phyloP scores from a whole-genome alignment of 179 eudicot genomes.

The Carnegiea gigantea region DNA sequence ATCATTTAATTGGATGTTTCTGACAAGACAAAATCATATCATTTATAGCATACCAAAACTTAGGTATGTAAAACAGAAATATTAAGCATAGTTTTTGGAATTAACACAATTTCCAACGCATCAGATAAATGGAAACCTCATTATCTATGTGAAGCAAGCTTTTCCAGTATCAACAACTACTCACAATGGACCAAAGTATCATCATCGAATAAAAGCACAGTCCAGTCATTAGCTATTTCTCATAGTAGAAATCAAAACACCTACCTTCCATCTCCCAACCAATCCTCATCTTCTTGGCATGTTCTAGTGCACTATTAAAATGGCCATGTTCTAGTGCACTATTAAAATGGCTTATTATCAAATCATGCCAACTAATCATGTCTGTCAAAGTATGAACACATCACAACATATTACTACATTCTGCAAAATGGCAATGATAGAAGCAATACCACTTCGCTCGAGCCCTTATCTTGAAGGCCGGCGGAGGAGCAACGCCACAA shows the following conservation, averaged over 20 bases:
- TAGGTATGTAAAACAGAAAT: not conserved
- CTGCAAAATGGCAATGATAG: not conserved
- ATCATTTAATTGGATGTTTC: no score
- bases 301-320: not conserved
- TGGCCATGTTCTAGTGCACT: not conserved
- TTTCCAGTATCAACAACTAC: not conserved
- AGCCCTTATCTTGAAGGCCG: slow-evolving; percentile 80
- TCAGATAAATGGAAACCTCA: not conserved
- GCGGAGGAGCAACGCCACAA: slow-evolving; percentile 68
- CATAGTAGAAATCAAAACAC: not conserved
- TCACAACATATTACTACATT: not conserved
- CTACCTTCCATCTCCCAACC: not conserved
- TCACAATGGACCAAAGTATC: not conserved
- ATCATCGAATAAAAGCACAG: not conserved
- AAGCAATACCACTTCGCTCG: slow-evolving; percentile 81
- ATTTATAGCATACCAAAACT: not conserved
- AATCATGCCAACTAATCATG: not conserved
- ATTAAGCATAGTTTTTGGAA: not conserved
- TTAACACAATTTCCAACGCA: not conserved
- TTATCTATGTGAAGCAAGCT: not conserved
- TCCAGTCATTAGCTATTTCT: not conserved
- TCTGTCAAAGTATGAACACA: not conserved
- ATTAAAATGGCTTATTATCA: not conserved
- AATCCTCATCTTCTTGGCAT: not conserved
- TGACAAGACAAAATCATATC: no score